Base-by-base conservation (phyloP, 768 basidiomycete species). In the Hypholoma fasciculare region DNA sequence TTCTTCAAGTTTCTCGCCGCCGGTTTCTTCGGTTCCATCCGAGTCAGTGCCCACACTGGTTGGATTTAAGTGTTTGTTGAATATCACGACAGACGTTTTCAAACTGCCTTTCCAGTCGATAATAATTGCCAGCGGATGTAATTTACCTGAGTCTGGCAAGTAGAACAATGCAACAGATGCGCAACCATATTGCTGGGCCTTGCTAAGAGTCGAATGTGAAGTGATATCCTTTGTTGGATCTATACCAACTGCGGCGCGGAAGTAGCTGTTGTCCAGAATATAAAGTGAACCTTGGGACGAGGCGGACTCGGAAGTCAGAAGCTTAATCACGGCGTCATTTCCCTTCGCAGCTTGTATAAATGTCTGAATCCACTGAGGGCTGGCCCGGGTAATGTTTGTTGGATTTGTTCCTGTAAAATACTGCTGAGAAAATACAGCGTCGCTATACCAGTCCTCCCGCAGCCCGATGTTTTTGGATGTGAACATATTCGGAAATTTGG, bases 361-460 rank as follows among this genome's bases (percentile, higher is more conserved):
- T 4, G 58, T 59, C 1, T 61, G 42, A n/a, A 69, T 50, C 70
- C 67, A 69, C 23, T 50, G 42, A 13, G 27, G 30, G 19, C 64
- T 48, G 9, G 69, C 69, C 14, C 60, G 55, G 3, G 60, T 63
- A 54, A 72, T 66, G 6, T 61, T 66, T 16, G 68, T 69, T 14
- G 71, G 66, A 50, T 72, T 71, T 30, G 65, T 60, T 14, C 71
- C 71, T 20, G 65, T 69, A 40, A 72, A 68, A 47, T 65, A 64
- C 49, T 72, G 71, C 44, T 71, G 70, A 12, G 57, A 67, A 49
- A 70, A 72, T 11, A 65, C 69, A 20, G 66, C 67, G 49, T 72
- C 71, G 14, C 67, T 67, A 48, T 68, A 71, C 71, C 71, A 72
- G 51, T 72, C 70, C n/a, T 55, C 39, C 20, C 70, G 66, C 47